Conservation (phyloP, 1,284 basidiomycete genomes). For the Lignosus rhinocerotis region DNA sequence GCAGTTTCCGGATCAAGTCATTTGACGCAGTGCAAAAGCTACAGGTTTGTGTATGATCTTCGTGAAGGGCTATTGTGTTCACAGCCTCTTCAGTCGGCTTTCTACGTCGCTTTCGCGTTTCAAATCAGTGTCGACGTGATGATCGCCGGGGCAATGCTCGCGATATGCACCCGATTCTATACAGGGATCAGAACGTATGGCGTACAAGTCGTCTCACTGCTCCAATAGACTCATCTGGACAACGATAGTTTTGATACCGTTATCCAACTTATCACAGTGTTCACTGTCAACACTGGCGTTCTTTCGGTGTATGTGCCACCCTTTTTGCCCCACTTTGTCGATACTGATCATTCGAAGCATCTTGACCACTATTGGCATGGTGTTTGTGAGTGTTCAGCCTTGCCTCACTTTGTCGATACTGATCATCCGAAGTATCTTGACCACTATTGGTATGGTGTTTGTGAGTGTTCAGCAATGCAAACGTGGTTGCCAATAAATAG, state of each 20-base stretch:
- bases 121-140: slow-evolving; percentile 1
- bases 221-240: neutral
- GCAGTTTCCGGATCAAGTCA: neutral
- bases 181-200: slow-evolving; percentile 11
- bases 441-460: neutral
- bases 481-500: neutral
- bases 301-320: slow-evolving; percentile 1
- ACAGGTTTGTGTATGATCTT: neutral
- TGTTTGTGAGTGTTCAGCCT: neutral
- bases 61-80: neutral
- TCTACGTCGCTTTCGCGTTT: neutral
- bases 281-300: slow-evolving; percentile 11
- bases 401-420: too few relatives aligned
- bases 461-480: neutral
- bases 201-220: too few relatives aligned
- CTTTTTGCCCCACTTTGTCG: too few relatives aligned
- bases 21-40: neutral
- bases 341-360: neutral
- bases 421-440: neutral
- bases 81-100: neutral
- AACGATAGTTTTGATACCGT: slow-evolving; percentile 5
- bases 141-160: slow-evolving; percentile 6
- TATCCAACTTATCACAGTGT: slow-evolving; percentile 5
- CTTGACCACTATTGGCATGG: neutral
- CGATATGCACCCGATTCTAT: slow-evolving; percentile 5